Evolutionary conservation across 306 rosid genomes (phyloP).

Genomic region (Prunus fruticosa): DNA sequence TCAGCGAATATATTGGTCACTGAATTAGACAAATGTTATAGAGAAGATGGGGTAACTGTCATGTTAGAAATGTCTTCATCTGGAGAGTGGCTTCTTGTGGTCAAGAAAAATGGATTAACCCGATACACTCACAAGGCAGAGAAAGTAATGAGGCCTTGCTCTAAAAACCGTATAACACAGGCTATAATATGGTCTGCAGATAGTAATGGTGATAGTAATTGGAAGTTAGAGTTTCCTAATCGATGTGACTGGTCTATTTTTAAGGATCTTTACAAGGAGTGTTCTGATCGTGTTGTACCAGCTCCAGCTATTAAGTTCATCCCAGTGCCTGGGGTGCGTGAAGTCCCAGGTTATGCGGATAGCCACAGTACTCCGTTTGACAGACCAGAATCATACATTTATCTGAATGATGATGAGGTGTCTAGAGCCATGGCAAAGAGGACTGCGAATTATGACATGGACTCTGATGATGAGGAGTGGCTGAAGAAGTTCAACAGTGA

Average conservation of each 20-base stretch:
- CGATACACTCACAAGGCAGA: slow-evolving; percentile 56
- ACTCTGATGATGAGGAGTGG: slow-evolving; percentile 83
- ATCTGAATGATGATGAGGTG: slow-evolving; percentile 51
- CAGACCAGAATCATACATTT: slow-evolving; percentile 58
- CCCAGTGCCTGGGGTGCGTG: slow-evolving; percentile 70
- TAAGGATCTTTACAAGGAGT: slow-evolving; percentile 72
- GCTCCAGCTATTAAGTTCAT: slow-evolving; percentile 38
- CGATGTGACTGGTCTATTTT: slow-evolving; percentile 55
- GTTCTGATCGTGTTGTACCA: slow-evolving; percentile 49
- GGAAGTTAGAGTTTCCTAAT: slow-evolving; percentile 71
- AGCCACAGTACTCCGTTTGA: slow-evolving; percentile 25
- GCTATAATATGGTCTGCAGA: slow-evolving; percentile 33
- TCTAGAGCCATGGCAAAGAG: slow-evolving; percentile 53
- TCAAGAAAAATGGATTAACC: slow-evolving; percentile 61
- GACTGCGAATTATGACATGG: slow-evolving; percentile 71
- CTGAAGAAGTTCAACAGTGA: slow-evolving; percentile 42
- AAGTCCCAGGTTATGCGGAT: slow-evolving; percentile 46
- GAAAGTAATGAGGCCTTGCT: slow-evolving; percentile 48
- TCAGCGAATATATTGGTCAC: slow-evolving; percentile 51
- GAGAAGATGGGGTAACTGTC: slow-evolving; percentile 47
- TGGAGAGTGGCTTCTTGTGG: slow-evolving; percentile 55
- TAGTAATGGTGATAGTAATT: slow-evolving; percentile 46
- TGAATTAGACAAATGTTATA: slow-evolving; percentile 56
- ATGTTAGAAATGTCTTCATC: slow-evolving; percentile 45
- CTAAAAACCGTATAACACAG: slow-evolving; percentile 55